Conservation (phyloP, 176 grass and related monocot genomes). For the Alloteropsis semialata region DNA sequence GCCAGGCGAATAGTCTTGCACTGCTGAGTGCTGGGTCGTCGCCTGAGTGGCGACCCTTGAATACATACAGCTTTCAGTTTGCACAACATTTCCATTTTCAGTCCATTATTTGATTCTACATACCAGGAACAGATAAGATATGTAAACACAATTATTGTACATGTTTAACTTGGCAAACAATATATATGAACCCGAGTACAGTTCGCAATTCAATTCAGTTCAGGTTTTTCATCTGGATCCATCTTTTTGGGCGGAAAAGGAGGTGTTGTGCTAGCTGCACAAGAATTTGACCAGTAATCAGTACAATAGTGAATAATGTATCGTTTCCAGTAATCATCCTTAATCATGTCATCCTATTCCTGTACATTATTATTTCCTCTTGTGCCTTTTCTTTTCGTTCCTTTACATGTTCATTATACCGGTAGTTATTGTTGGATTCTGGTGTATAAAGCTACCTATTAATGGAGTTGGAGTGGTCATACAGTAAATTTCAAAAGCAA, state of each 20-base stretch:
- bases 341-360: constrained; percentile 30
- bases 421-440: constrained; percentile 40
- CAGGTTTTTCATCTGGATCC: background rate
- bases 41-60: background rate
- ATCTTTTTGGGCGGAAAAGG: background rate
- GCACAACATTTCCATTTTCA: background rate
- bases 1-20: constrained; percentile 15
- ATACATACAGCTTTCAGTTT: background rate
- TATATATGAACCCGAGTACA: background rate
- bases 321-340: constrained; percentile 10
- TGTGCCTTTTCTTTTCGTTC: constrained; percentile 14
- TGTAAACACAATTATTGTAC: background rate
- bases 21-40: background rate
- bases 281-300: constrained; percentile 16
- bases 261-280: background rate
- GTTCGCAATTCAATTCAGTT: background rate
- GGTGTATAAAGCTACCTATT: constrained; percentile 21
- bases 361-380: constrained; percentile 19
- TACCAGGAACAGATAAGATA: background rate
- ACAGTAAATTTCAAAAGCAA: constrained; percentile 28
- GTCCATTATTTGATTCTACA: background rate
- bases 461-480: background rate
- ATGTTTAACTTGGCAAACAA: background rate
- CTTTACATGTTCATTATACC: constrained; percentile 43
- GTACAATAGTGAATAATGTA: constrained; percentile 9